These are phyloP conservation scores for Stagonosporopsis vannaccii DNA, from an alignment of 2,329 filamentous ascomycete species.

Conservation along the genomic window DNA sequence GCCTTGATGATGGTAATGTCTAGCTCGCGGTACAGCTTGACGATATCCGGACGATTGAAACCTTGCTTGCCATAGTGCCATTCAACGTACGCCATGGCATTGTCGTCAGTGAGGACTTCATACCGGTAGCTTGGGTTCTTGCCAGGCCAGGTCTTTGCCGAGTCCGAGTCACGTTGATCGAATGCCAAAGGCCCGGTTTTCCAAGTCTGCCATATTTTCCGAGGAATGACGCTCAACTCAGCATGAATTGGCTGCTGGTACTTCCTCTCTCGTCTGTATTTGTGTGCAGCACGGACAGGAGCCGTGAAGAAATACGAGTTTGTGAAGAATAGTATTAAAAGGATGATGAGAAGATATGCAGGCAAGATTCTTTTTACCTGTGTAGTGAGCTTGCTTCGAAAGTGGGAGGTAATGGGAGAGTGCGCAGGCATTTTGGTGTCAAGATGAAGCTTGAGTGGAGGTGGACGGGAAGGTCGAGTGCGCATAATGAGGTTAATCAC, in stretches of 20 bases:
- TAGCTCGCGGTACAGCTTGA: conserved; percentile 39
- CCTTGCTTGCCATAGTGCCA: conserved; percentile 70
- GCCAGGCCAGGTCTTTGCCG: conserved; percentile 69
- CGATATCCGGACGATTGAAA: conserved; percentile 67
- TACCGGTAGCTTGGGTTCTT: conserved; percentile 73
- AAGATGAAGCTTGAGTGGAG: conserved; percentile 45
- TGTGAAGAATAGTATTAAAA: conserved; percentile 42
- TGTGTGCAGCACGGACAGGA: conserved; percentile 43
- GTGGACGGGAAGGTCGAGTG: conserved; percentile 38
- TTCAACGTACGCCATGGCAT: conserved; percentile 72
- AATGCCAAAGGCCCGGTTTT: conserved; percentile 73
- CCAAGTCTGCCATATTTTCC: conserved; percentile 81
- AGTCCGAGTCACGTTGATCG: conserved; percentile 67
- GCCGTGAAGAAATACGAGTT: conserved; percentile 45
- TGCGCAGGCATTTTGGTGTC: conserved; percentile 41
- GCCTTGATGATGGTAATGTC: conserved; percentile 70
- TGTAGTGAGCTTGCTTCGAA: conserved; percentile 42
- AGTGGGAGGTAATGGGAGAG: conserved; percentile 45
- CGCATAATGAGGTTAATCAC: conserved; percentile 47
- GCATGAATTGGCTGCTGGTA: conserved; percentile 44
- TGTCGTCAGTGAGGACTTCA: conserved; percentile 73
- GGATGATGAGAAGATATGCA: conserved; percentile 41
- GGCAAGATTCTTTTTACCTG: conserved; percentile 46
- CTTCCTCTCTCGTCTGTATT: conserved; percentile 44
- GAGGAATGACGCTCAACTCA: conserved; percentile 57